Evolutionary conservation across 2,329 filamentous ascomycete genomes (phyloP), one percentile per base, ranked within the genome.

Genomic region (Colletotrichum liaoningense): DNA sequence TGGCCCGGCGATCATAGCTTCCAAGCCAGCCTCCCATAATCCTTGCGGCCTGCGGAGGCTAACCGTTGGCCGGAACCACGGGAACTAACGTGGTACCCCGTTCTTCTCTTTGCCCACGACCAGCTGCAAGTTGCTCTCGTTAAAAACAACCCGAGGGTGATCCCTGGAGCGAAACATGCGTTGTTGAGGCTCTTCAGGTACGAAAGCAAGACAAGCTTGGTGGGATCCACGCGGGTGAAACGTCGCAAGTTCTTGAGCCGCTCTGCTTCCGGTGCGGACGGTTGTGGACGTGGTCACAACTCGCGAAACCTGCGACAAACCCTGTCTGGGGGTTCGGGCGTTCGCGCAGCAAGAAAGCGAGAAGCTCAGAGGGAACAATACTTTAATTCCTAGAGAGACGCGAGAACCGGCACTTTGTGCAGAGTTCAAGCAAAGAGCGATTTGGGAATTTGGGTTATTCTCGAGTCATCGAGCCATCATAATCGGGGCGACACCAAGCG

Each of bases 171-270:
- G 67, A 66, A 71, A 71, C 67, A 26, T 12, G 46, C 16, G 16
- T 26, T 33, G 35, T 28, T 52, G 67, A 62, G 62, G 56, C 60
- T 73, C 67, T 57, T 30, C 28, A 58, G 49, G 26, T 26, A 58
- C 56, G 16, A 22, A 46, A 22, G 30, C 55, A 63, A 56, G 35
- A 62, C 26, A 62, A 62, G 71, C 56, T 62, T 63, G 56, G 35
- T 52, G 52, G 35, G 71, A 65, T 71, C 60, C 67, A 62, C 49
- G 56, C n/a, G 28, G 28, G 35, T 73, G 71, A 73, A 73, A 73
- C 71, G 67, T 71, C 71, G 71, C 71, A 71, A 66, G 71, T 73
- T 57, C 56, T 66, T 57, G 46, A 71, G 71, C 71, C 71, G 71
- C 52, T 56, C 62, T 62, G 60, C 67, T 73, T 73, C 71, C 71